phyloP scores from a whole-genome alignment of 768 basidiomycete genomes.

The Russula lepida region DNA sequence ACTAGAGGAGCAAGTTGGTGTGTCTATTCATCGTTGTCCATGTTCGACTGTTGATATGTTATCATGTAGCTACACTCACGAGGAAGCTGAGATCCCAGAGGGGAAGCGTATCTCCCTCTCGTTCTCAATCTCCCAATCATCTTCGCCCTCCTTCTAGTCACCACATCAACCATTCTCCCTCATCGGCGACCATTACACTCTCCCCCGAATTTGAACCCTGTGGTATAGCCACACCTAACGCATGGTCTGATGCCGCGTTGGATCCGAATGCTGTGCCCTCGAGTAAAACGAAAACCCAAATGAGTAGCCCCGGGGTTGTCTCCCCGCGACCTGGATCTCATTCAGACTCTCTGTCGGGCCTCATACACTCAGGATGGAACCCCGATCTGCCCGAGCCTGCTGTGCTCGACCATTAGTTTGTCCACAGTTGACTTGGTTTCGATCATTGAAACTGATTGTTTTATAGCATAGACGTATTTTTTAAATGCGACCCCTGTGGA shows the following conservation, averaged over 20 bases:
- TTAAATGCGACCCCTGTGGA: slow-evolving; percentile 80
- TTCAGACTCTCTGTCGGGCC: slow-evolving; percentile 50
- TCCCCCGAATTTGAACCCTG: slow-evolving; percentile 25
- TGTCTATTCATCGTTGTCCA: slow-evolving; percentile 21
- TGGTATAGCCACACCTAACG: slow-evolving; percentile 18
- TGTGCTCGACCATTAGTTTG: slow-evolving; percentile 68
- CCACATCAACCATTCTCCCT: slow-evolving; percentile 10
- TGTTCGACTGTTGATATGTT: slow-evolving; percentile 6
- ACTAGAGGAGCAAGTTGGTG: slow-evolving; percentile 72
- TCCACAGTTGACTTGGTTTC: slow-evolving; percentile 10
- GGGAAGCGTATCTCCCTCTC: slow-evolving; percentile 30
- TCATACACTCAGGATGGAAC: slow-evolving; percentile 77
- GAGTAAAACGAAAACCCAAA: slow-evolving; percentile 17
- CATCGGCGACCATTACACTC: slow-evolving; percentile 17
- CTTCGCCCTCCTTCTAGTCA: slow-evolving; percentile 12
- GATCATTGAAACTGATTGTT: neutral
- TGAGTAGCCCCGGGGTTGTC: slow-evolving; percentile 18
- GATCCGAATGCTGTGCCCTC: slow-evolving; percentile 21
- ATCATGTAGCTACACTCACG: slow-evolving; percentile 50
- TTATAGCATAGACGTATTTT: slow-evolving; percentile 75
- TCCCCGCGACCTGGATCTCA: slow-evolving; percentile 29
- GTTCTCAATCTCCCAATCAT: slow-evolving; percentile 30
- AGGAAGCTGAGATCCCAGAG: slow-evolving; percentile 50
- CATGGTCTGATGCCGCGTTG: slow-evolving; percentile 25
- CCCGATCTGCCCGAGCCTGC: slow-evolving; percentile 73